These are phyloP conservation scores for Penicillium sp. DNA, from an alignment of 2,329 filamentous ascomycete genomes.

Conservation along the genomic window DNA sequence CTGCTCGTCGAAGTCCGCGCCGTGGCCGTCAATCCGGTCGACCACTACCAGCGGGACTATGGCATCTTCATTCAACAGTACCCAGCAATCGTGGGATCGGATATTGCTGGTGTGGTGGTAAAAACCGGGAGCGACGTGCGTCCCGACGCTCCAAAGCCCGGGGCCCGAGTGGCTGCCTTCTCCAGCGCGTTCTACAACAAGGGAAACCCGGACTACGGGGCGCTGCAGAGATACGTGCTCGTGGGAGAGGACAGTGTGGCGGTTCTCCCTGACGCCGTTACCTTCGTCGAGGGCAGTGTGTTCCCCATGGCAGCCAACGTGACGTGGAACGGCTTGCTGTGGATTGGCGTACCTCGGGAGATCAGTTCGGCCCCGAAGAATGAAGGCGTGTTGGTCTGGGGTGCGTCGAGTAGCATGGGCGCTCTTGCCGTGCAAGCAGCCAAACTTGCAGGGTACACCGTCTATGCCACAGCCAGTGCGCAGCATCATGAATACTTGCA, in stretches of 20 bases:
- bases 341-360: slow-evolving; percentile 5
- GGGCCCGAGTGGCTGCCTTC: slow-evolving; percentile 9
- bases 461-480: slow-evolving; percentile 12
- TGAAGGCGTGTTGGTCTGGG: slow-evolving; percentile 19
- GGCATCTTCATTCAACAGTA: slow-evolving; percentile 8
- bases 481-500: slow-evolving; percentile 30
- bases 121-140: not conserved
- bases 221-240: slow-evolving; percentile 11
- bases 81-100: slow-evolving; percentile 28
- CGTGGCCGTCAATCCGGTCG: slow-evolving; percentile 16
- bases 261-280: slow-evolving; percentile 9
- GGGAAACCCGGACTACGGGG: slow-evolving; percentile 17
- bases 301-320: slow-evolving; percentile 9
- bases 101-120: slow-evolving; percentile 30
- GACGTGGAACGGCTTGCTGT: slow-evolving; percentile 12
- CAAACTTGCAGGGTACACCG: slow-evolving; percentile 7
- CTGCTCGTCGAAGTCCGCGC: slow-evolving; percentile 14
- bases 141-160: not conserved
- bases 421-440: slow-evolving; percentile 11
- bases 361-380: not conserved
- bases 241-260: slow-evolving; percentile 13
- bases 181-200: slow-evolving; percentile 24
- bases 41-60: slow-evolving; percentile 9
- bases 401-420: slow-evolving; percentile 12
- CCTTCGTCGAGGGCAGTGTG: slow-evolving; percentile 10